These are phyloP conservation scores for Paragyromitra xinjiangensis DNA, from an alignment of 495 filamentous ascomycete genomes.

Conservation along the genomic window DNA sequence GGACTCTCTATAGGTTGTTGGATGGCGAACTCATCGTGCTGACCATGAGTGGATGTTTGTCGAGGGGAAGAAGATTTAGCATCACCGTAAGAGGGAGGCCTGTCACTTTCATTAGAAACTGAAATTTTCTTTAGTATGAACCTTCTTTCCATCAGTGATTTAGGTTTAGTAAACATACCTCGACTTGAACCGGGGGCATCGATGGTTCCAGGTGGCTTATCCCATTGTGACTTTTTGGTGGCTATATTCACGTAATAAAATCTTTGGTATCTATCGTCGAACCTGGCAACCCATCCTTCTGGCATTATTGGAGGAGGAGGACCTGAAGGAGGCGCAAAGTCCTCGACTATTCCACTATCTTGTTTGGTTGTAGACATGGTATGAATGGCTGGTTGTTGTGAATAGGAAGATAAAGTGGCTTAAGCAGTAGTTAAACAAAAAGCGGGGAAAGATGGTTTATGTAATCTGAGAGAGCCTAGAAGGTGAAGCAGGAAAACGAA, in stretches of 20 bases:
- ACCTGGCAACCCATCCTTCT: conserved; percentile 73
- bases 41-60: not conserved
- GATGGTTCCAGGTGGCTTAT: conserved; percentile 45
- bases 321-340: conserved; percentile 74
- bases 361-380: conserved; percentile 26
- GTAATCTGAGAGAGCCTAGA: not conserved
- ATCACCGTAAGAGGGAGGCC: conserved; percentile 21
- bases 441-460: not conserved
- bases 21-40: conserved; percentile 2
- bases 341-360: conserved; percentile 62
- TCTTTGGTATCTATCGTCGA: conserved; percentile 47
- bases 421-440: not conserved
- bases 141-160: not conserved
- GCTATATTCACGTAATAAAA: conserved; percentile 56
- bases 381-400: conserved; percentile 16
- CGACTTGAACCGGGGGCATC: conserved; percentile 18
- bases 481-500: conserved; percentile 17
- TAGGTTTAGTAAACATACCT: conserved; percentile 18
- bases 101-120: conserved; percentile 10
- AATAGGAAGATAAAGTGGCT: not conserved
- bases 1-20: not conserved
- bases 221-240: conserved; percentile 55
- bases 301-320: conserved; percentile 89
- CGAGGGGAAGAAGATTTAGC: not conserved
- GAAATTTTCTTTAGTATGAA: not conserved